Percentiles rank a stretch among this genome's conserved stretches.
phyloP scores from a whole-genome alignment of 768 basidiomycete species.

The Dendrothele bispora region DNA sequence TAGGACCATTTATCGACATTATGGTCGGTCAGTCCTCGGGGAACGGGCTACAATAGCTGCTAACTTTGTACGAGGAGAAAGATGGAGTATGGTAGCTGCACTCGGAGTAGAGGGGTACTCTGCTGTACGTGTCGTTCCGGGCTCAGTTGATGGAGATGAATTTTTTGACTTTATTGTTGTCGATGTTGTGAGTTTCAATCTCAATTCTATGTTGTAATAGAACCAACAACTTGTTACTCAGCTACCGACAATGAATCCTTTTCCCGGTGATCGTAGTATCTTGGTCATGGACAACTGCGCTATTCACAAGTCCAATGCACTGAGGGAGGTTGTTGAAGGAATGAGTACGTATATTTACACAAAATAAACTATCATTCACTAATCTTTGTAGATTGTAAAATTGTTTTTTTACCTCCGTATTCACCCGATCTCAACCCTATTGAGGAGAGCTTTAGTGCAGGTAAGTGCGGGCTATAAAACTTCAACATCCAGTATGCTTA shows the following conservation, averaged over 20 bases:
- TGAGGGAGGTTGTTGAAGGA: slow-evolving; percentile 22
- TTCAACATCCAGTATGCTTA: background rate
- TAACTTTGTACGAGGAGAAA: slow-evolving; percentile 20
- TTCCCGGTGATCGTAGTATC: slow-evolving; percentile 21
- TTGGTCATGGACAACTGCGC: slow-evolving; percentile 31
- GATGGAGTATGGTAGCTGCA: slow-evolving; percentile 26
- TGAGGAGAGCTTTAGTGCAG: slow-evolving; percentile 29
- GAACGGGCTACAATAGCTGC: slow-evolving; percentile 12
- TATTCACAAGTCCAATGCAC: slow-evolving; percentile 22
- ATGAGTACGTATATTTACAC: no score
- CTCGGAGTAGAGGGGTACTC: slow-evolving; percentile 25
- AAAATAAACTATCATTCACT: slow-evolving; percentile 2
- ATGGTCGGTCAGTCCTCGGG: slow-evolving; percentile 22
- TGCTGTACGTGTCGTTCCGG: slow-evolving; percentile 20
- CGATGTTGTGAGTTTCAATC: slow-evolving; percentile 22
- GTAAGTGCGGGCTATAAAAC: slow-evolving; percentile 10
- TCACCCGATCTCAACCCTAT: slow-evolving; percentile 37
- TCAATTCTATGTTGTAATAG: background rate
- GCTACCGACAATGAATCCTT: slow-evolving; percentile 25
- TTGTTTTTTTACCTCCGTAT: slow-evolving; percentile 31
- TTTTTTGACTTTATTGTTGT: slow-evolving; percentile 31
- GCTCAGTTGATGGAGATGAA: slow-evolving; percentile 24
- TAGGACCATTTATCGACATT: slow-evolving; percentile 20
- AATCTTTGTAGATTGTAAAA: slow-evolving; percentile 15
- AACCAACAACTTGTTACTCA: background rate